These are phyloP conservation scores for Fusarium cicatricum DNA, from an alignment of 2,329 filamentous ascomycete genomes.

Conservation along the genomic window DNA sequence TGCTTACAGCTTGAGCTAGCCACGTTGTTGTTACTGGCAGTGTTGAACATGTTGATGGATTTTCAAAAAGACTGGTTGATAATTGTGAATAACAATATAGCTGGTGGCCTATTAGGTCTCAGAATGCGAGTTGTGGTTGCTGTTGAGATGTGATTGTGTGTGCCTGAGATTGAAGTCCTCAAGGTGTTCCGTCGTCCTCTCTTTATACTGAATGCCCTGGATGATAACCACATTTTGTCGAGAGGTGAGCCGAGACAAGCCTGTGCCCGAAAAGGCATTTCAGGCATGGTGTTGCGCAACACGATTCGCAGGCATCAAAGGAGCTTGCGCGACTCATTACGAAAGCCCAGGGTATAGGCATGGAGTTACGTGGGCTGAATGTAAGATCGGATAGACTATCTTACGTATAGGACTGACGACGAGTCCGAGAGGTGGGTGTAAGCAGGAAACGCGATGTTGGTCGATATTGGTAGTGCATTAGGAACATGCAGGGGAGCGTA, in stretches of 20 bases:
- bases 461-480: background rate
- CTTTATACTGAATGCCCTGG: conserved; percentile 35
- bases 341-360: conserved; percentile 17
- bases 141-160: conserved; percentile 10
- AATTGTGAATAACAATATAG: conserved; percentile 1
- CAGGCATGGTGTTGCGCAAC: conserved; percentile 17
- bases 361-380: background rate
- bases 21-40: conserved; percentile 17
- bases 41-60: conserved; percentile 20
- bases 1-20: conserved; percentile 29
- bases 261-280: background rate
- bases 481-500: background rate
- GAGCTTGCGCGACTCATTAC: conserved; percentile 40
- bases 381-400: no score
- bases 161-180: conserved; percentile 15
- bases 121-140: conserved; percentile 4
- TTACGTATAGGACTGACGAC: conserved; percentile 32
- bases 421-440: conserved; percentile 5
- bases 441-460: conserved; percentile 2
- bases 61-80: background rate
- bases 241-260: no score
- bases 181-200: background rate
- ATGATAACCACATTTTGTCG: background rate
- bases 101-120: conserved; percentile 6
- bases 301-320: conserved; percentile 4